phyloP scores from a whole-genome alignment of 441 rosid genomes.

The Raphanus hybrid region DNA sequence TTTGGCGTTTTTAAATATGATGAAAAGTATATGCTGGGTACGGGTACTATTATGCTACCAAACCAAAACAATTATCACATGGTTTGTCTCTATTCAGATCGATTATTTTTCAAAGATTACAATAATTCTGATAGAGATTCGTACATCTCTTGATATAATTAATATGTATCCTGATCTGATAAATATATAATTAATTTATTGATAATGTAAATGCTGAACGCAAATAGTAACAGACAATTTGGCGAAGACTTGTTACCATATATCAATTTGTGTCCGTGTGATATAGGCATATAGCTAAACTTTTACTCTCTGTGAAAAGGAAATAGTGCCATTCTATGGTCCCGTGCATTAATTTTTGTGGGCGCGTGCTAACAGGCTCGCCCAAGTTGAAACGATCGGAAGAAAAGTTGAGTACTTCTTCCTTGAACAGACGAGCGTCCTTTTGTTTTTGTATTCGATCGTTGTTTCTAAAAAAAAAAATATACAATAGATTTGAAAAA shows the following conservation, averaged over 20 bases:
- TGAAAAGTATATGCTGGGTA: slow-evolving; percentile 29
- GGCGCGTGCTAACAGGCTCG: too few species aligned
- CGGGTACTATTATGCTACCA: slow-evolving; percentile 34
- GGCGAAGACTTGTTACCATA: background rate
- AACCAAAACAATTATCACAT: slow-evolving; percentile 36
- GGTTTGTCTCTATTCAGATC: slow-evolving; percentile 36
- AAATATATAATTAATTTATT: background rate
- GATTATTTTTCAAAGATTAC: slow-evolving; percentile 15
- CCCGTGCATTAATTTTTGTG: too few species aligned
- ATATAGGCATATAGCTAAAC: too few species aligned
- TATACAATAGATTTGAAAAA: background rate
- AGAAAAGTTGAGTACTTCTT: slow-evolving; percentile 23
- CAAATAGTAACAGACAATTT: background rate
- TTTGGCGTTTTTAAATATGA: slow-evolving; percentile 8
- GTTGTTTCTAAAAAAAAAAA: background rate
- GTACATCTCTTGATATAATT: slow-evolving; percentile 6
- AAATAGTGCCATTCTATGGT: background rate
- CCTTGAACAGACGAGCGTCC: slow-evolving; percentile 25
- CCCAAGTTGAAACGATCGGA: slow-evolving; percentile 13
- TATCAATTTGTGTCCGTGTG: too few species aligned
- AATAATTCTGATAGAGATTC: slow-evolving; percentile 1
- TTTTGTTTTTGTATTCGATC: background rate
- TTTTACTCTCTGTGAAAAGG: too few species aligned
- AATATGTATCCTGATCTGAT: background rate
- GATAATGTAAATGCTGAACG: background rate